Evolutionary conservation across 2,329 filamentous ascomycete species (phyloP).

Genomic region (Epichloe amarillans): DNA sequence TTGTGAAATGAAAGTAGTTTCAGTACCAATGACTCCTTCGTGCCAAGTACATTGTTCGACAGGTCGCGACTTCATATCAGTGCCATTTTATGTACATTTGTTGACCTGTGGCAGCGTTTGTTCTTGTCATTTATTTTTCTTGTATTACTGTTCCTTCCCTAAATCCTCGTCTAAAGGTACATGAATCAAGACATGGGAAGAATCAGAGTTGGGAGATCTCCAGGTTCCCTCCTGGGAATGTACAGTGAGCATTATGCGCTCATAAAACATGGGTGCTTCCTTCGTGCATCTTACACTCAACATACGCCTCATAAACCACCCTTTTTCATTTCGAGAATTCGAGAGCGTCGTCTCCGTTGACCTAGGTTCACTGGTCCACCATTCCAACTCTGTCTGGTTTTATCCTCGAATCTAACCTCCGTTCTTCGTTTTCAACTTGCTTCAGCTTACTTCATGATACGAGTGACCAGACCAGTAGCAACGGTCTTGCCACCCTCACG

Average conservation of each 20-base stretch:
- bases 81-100: no score
- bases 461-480: conserved; percentile 70
- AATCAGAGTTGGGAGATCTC: conserved; percentile 29
- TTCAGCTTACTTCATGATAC: conserved; percentile 44
- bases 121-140: conserved; percentile 6
- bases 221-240: conserved; percentile 20
- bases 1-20: no score
- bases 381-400: background rate
- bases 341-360: background rate
- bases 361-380: background rate
- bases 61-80: no score
- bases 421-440: background rate
- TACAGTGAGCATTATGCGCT: conserved; percentile 22
- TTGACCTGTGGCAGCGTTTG: no score
- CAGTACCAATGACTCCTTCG: no score
- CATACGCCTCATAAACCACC: background rate
- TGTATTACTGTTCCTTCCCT: conserved; percentile 19
- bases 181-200: conserved; percentile 24
- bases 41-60: no score
- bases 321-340: conserved; percentile 6
- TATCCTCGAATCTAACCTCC: background rate
- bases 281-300: conserved; percentile 5
- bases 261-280: conserved; percentile 13
- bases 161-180: conserved; percentile 22
- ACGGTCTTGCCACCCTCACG: conserved; percentile 90